Percentiles rank a stretch among this genome's conserved stretches.
Conservation (phyloP, 2,329 filamentous ascomycete genomes). For the Colletotrichum siamense region DNA sequence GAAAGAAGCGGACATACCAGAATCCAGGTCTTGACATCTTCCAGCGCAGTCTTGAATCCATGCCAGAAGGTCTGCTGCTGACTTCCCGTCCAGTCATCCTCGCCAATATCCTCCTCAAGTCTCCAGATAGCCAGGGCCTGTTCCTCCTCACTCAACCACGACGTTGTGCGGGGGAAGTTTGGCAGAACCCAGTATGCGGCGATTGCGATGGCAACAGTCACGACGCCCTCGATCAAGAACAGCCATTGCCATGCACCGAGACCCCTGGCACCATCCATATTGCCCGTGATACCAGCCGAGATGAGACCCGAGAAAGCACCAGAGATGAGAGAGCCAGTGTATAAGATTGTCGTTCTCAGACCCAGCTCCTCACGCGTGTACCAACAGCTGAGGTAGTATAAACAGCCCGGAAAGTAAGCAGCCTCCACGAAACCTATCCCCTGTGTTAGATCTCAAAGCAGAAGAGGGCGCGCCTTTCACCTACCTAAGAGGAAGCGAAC, state of each 20-base stretch:
- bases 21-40: slow-evolving; percentile 65
- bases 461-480: accelerated
- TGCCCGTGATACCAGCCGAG: slow-evolving; percentile 68
- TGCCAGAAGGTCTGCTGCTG: slow-evolving; percentile 60
- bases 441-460: background rate
- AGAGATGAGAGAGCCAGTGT: slow-evolving; percentile 72
- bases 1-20: slow-evolving; percentile 41
- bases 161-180: slow-evolving; percentile 60
- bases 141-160: slow-evolving; percentile 31
- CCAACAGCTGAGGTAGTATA: slow-evolving; percentile 71
- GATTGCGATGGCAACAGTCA: slow-evolving; percentile 67
- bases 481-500: slow-evolving; percentile 34
- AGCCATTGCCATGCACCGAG: slow-evolving; percentile 70
- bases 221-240: slow-evolving; percentile 73
- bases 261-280: slow-evolving; percentile 64
- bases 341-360: slow-evolving; percentile 69
- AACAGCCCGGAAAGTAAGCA: slow-evolving; percentile 43
- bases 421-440: slow-evolving; percentile 9
- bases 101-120: slow-evolving; percentile 67
- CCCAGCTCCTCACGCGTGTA: slow-evolving; percentile 74
- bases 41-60: slow-evolving; percentile 60
- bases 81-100: slow-evolving; percentile 66
- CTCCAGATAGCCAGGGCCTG: slow-evolving; percentile 65
- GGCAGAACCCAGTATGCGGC: slow-evolving; percentile 65
- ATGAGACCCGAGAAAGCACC: slow-evolving; percentile 75